A percentile compares a stretch with the other conserved stretches of the same genome.
Evolutionary conservation across 2,329 filamentous ascomycete species (phyloP).

Genomic region (Pseudogymnoascus pannorum): DNA sequence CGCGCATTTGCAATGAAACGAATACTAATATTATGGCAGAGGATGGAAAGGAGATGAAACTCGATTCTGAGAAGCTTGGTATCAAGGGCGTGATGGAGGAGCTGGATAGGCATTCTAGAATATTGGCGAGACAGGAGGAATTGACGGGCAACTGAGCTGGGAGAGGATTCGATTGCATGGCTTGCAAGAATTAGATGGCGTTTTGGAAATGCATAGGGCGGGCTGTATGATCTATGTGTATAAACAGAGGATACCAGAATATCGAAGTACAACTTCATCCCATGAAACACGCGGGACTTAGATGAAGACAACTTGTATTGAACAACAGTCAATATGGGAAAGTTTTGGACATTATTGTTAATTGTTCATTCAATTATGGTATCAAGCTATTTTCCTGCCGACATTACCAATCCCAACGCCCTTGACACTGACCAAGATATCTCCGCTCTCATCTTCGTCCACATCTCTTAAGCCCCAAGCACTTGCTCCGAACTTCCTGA

Average conservation of each 20-base stretch:
- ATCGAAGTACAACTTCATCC: not conserved
- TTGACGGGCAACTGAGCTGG: conserved; percentile 42
- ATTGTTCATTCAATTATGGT: conserved; percentile 7
- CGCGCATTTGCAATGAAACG: not conserved
- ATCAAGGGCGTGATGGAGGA: conserved; percentile 85
- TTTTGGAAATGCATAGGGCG: conserved; percentile 9
- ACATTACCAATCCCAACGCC: conserved; percentile 92
- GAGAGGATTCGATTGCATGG: not conserved
- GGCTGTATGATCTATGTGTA: conserved; percentile 9
- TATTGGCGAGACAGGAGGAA: conserved; percentile 75
- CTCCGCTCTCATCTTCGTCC: conserved; percentile 51
- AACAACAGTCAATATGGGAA: not conserved
- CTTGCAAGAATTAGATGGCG: conserved; percentile 4
- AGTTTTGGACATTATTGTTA: conserved; percentile 8
- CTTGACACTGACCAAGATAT: conserved; percentile 85
- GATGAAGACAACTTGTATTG: not conserved
- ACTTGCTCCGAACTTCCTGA: conserved; percentile 81
- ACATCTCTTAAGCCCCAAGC: conserved; percentile 84
- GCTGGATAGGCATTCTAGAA: conserved; percentile 80
- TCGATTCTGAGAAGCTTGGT: conserved; percentile 72
- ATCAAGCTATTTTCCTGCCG: conserved; percentile 73
- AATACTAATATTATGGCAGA: conserved; percentile 44
- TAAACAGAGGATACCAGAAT: conserved; percentile 8
- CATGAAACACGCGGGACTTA: not conserved
- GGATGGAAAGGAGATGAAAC: conserved; percentile 83